Evolutionary conservation across 1,284 basidiomycete species (phyloP).

Genomic region (Ceratobasidium sp.): DNA sequence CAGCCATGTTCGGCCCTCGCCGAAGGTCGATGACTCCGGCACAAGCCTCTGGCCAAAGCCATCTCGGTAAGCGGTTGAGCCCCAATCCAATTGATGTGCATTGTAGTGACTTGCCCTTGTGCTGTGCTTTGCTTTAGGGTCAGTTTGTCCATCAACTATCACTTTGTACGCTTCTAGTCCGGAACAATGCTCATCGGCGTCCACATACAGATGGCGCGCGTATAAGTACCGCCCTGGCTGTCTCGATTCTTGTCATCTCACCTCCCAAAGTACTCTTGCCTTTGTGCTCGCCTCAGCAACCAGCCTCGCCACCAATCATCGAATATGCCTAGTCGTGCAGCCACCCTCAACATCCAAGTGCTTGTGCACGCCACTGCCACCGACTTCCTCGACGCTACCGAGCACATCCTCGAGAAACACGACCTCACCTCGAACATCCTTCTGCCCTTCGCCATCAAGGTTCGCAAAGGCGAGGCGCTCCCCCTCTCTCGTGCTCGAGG

Average conservation of each 20-base stretch:
- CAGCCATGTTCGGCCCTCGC: constrained; percentile 21
- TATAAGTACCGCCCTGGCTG: constrained; percentile 30
- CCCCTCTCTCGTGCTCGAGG: constrained; percentile 18
- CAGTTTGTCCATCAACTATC: constrained; percentile 30
- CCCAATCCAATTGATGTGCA: constrained; percentile 18
- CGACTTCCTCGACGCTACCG: constrained; percentile 58
- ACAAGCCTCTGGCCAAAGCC: constrained; percentile 18
- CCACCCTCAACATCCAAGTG: constrained; percentile 52
- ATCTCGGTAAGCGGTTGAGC: constrained; percentile 13
- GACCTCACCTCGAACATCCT: constrained; percentile 65
- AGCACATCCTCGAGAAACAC: constrained; percentile 56
- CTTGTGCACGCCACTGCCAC: constrained; percentile 59
- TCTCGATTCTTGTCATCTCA: not conserved
- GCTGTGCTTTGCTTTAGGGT: constrained; percentile 30
- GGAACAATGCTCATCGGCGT: constrained; percentile 33
- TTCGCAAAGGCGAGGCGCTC: constrained; percentile 48
- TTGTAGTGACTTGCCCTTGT: constrained; percentile 41
- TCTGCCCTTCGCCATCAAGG: constrained; percentile 61
- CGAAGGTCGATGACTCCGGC: constrained; percentile 32
- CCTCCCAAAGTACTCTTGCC: constrained; percentile 32
- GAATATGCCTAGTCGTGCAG: constrained; percentile 27
- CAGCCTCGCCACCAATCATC: not conserved
- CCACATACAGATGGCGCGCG: not conserved
- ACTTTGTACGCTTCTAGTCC: constrained; percentile 33
- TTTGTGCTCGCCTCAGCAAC: constrained; percentile 30